These are phyloP conservation scores for Boletus edulis DNA, from an alignment of 768 basidiomycete genomes.

Conservation along the genomic window DNA sequence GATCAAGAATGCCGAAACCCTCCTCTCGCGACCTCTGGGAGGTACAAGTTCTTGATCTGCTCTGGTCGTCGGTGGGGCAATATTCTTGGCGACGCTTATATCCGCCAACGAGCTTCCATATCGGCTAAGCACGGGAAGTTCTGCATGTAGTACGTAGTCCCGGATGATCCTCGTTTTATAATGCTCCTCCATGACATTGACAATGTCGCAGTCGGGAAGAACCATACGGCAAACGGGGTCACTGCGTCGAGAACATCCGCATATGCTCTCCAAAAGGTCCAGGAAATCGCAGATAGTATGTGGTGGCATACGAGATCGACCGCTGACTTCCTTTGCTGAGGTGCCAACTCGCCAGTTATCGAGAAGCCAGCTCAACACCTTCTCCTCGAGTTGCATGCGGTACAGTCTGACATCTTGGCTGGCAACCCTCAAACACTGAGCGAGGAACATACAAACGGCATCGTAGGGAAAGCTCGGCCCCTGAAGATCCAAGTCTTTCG, in stretches of 20 bases:
- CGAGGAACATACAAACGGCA: constrained; percentile 83
- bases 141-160: constrained; percentile 68
- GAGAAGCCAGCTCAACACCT: constrained; percentile 77
- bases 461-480: constrained; percentile 87
- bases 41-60: constrained; percentile 36
- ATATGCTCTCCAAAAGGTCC: constrained; percentile 60
- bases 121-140: constrained; percentile 44
- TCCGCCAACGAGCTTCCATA: constrained; percentile 3
- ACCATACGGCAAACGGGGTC: constrained; percentile 46
- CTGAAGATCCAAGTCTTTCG: constrained; percentile 85
- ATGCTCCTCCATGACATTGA: constrained; percentile 59
- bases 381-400: constrained; percentile 83
- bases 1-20: constrained; percentile 59
- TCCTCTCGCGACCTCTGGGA: constrained; percentile 58
- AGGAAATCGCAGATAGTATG: constrained; percentile 62
- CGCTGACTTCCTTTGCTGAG: constrained; percentile 36
- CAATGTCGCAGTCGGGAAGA: constrained; percentile 70
- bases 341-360: constrained; percentile 63
- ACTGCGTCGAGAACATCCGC: constrained; percentile 48
- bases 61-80: constrained; percentile 5
- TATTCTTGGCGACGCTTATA: not conserved
- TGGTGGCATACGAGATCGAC: constrained; percentile 44
- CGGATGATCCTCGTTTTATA: constrained; percentile 56
- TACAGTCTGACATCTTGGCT: constrained; percentile 81
- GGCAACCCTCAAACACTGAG: constrained; percentile 64